Percentiles rank a stretch among this genome's conserved stretches.
Evolutionary conservation across 2,329 filamentous ascomycete species (phyloP).

Genomic region (Teratosphaeria gauchensis): DNA sequence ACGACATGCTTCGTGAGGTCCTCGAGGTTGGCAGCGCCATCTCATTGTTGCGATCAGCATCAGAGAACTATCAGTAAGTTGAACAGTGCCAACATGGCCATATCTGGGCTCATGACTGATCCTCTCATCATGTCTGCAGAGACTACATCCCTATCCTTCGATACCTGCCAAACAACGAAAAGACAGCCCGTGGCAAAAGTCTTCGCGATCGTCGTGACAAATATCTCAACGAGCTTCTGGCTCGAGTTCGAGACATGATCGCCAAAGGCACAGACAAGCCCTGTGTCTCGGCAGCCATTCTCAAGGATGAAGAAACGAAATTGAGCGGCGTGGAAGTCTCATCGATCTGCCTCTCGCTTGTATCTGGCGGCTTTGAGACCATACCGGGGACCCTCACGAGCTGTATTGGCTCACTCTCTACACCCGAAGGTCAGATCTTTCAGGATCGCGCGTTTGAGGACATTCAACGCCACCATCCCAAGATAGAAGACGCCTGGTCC

Average conservation of each 20-base stretch:
- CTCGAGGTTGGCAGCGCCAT: constrained; percentile 45
- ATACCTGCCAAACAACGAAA: constrained; percentile 44
- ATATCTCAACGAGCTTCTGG: constrained; percentile 41
- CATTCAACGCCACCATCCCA: constrained; percentile 40
- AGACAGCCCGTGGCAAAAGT: constrained; percentile 38
- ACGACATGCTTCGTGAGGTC: constrained; percentile 43
- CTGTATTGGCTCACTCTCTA: constrained; percentile 42
- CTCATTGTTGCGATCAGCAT: constrained; percentile 40
- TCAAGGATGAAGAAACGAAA: constrained; percentile 46
- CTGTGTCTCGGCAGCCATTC: constrained; percentile 42
- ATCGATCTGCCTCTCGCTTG: constrained; percentile 44
- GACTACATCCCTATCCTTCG: constrained; percentile 44
- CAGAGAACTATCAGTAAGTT: constrained; percentile 35
- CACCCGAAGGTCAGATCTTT: constrained; percentile 39
- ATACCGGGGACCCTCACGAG: constrained; percentile 46
- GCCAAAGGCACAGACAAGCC: constrained; percentile 43
- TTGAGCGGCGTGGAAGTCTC: constrained; percentile 44
- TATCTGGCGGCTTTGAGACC: constrained; percentile 46
- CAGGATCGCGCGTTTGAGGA: constrained; percentile 46
- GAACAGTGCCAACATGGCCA: background rate
- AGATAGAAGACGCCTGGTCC: constrained; percentile 39
- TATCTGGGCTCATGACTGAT: background rate
- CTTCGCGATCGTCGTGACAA: constrained; percentile 39
- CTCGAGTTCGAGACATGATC: constrained; percentile 44
- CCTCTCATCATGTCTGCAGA: constrained; percentile 22